Evolutionary conservation across 768 basidiomycete species (phyloP), one percentile per base, ranked within the genome.

Genomic region (Auriscalpium microsporum): DNA sequence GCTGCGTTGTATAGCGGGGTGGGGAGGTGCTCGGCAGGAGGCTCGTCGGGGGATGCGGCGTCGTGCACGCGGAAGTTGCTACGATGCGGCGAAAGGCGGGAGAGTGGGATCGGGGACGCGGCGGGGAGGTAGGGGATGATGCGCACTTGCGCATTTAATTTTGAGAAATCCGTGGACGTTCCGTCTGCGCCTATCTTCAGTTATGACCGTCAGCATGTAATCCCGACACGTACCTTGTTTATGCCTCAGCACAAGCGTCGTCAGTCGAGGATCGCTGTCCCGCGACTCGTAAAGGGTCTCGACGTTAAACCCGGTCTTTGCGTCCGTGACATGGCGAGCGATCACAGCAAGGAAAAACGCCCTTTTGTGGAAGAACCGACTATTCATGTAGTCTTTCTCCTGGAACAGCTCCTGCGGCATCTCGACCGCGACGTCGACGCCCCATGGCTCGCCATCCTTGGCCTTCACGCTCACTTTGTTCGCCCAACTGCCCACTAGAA

Each of bases 331-430:
- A 1, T 81, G 78, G 8, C 79, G 75, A 2, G 90, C 88, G 46
- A 98, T 72, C 4, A 79, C 80, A 8, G 93, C 87, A 17, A 97
- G 79, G 69, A 91, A 99, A 66, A 87, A 93, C 0, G 91, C 85
- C 40, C 90, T 78, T 66, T 98, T 98, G 66, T 94, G 87, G 67
- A 95, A 94, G 68, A 87, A 93, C 10, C 96, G 82, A 8, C 84
- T 80, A 65, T 94, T 86, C 55, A 93, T 74, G 60, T 92, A 90
- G 65, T 98, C 94, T 67, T 98, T 99, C 64, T 94, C 91, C 73
- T 95, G 91, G 64, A 98, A 94, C n/a, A 96, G 73, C 48, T 62
- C 68, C 87, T 89, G 54, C 5, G 93, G 92, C 90, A 96, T 95
- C 67, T 92, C 84, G 13, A 95, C 74, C 2, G 85, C 86, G 38